Evolutionary conservation across 345 rosid genomes (phyloP).

Genomic region (Camelina neglecta): DNA sequence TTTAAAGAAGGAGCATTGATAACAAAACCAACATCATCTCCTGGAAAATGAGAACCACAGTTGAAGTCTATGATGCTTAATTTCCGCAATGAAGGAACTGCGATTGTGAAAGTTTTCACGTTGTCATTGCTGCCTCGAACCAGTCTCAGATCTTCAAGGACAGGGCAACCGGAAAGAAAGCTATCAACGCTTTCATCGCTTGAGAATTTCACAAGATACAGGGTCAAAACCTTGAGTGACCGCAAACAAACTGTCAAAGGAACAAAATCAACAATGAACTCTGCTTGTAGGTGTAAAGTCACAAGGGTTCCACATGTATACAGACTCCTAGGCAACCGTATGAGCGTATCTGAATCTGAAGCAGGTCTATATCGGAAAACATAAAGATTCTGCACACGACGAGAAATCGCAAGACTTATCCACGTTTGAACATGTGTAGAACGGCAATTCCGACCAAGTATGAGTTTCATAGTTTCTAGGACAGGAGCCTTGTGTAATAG

Average conservation of each 20-base stretch:
- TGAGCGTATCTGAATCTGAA: no score
- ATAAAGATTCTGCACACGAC: neutral
- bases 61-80: neutral
- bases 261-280: neutral
- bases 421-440: neutral
- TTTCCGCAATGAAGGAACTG: slow-evolving; percentile 14
- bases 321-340: slow-evolving; percentile 19
- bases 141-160: neutral
- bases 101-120: slow-evolving; percentile 2
- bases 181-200: neutral
- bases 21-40: slow-evolving; percentile 7
- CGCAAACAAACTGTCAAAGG: neutral
- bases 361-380: neutral
- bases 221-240: slow-evolving; percentile 18
- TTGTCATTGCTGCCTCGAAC: neutral
- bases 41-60: neutral
- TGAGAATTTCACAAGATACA: neutral
- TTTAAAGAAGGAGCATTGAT: slow-evolving; percentile 24
- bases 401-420: neutral
- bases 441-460: neutral
- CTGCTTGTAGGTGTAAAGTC: neutral
- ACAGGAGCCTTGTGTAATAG: neutral
- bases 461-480: neutral
- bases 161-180: slow-evolving; percentile 11
- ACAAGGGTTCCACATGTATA: neutral